Percentiles rank a stretch among this genome's conserved stretches.
Evolutionary conservation across 164 flowering plant species (phyloP).

Genomic region (Liriodendron chinense): DNA sequence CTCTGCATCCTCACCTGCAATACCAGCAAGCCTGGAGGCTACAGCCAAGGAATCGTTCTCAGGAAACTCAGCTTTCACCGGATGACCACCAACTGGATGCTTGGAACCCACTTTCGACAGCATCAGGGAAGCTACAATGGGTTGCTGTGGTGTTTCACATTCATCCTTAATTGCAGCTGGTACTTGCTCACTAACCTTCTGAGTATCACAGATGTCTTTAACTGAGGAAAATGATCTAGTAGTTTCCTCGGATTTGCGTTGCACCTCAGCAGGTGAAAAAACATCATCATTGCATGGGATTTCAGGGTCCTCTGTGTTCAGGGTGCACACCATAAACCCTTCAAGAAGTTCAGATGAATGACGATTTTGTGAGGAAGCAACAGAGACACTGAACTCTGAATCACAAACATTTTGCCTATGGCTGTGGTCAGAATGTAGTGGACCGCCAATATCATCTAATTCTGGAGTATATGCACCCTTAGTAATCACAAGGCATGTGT

Average conservation of each 20-base stretch:
- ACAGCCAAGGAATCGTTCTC: constrained; percentile 15
- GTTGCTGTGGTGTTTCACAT: constrained; percentile 19
- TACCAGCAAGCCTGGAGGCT: constrained; percentile 15
- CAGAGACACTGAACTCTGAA: constrained; percentile 22
- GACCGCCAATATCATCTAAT: constrained; percentile 10
- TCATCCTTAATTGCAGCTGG: constrained; percentile 22
- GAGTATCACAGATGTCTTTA: constrained; percentile 20
- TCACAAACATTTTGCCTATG: constrained; percentile 13
- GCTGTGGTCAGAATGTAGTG: constrained; percentile 9
- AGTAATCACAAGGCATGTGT: constrained; percentile 11
- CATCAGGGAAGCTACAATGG: constrained; percentile 21
- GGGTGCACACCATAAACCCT: constrained; percentile 50
- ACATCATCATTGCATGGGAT: constrained; percentile 76
- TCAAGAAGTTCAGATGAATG: constrained; percentile 29
- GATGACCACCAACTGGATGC: constrained; percentile 19
- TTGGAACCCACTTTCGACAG: constrained; percentile 16
- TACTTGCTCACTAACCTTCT: constrained; percentile 26
- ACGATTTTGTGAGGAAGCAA: constrained; percentile 21
- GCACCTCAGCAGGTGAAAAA: constrained; percentile 22
- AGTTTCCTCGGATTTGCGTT: constrained; percentile 18
- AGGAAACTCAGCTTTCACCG: constrained; percentile 28
- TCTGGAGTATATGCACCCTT: constrained; percentile 21
- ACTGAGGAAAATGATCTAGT: constrained; percentile 19
- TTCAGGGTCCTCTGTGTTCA: constrained; percentile 72
- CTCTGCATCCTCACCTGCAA: constrained; percentile 20